Conservation (phyloP, 306 rosid species). For the Ceratonia siliqua region DNA sequence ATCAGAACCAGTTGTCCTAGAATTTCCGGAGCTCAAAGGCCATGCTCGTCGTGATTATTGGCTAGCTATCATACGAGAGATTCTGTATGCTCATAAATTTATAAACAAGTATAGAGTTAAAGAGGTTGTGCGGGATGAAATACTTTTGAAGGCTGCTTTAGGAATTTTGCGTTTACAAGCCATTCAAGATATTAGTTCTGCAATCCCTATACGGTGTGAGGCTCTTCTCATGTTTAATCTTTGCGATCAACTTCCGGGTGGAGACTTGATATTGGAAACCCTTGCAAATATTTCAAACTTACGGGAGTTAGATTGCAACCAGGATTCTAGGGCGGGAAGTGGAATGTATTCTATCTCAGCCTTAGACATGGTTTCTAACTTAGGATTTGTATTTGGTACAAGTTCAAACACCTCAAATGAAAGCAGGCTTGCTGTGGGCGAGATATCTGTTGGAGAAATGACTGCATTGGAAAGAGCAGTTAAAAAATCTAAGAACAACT, state of each 20-base stretch:
- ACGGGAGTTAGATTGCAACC: constrained; percentile 49
- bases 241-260: constrained; percentile 97
- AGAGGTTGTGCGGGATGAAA: constrained; percentile 76
- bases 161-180: constrained; percentile 91
- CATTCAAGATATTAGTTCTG: constrained; percentile 65
- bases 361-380: constrained; percentile 69
- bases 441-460: constrained; percentile 85
- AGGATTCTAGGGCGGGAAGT: constrained; percentile 48
- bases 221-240: constrained; percentile 84
- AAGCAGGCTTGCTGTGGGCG: constrained; percentile 79
- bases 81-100: constrained; percentile 77
- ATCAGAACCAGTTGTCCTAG: constrained; percentile 84
- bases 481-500: constrained; percentile 75
- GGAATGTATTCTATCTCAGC: constrained; percentile 84
- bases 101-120: constrained; percentile 59
- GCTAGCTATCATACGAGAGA: constrained; percentile 86
- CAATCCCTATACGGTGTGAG: constrained; percentile 49
- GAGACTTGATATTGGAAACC: constrained; percentile 92
- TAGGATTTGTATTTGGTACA: constrained; percentile 78
- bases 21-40: constrained; percentile 97
- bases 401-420: constrained; percentile 52
- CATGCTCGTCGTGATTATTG: constrained; percentile 96
- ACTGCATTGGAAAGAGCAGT: constrained; percentile 73
- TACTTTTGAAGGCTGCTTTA: constrained; percentile 83
- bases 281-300: constrained; percentile 66